Evolutionary conservation across 2,329 filamentous ascomycete species (phyloP).

Genomic region (Talaromyces sp.): DNA sequence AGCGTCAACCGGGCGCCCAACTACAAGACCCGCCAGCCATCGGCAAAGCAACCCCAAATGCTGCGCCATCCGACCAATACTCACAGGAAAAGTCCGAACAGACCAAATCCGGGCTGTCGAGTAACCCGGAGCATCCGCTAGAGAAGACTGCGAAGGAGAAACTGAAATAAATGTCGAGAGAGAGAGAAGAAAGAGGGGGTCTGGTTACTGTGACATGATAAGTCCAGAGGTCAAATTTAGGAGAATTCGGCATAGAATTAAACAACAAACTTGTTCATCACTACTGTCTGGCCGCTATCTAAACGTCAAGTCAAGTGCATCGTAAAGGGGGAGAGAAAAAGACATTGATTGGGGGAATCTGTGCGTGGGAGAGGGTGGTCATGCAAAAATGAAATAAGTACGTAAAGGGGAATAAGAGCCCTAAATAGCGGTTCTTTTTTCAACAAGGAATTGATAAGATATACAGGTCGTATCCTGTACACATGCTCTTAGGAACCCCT

Average conservation of each 20-base stretch:
- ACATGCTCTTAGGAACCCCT: not conserved
- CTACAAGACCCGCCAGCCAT: constrained; percentile 52
- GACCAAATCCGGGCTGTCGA: constrained; percentile 24
- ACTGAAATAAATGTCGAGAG: constrained; percentile 8
- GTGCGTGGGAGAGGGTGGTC: not conserved
- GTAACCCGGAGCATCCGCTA: constrained; percentile 38
- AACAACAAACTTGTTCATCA: not conserved
- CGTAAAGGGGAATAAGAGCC: not conserved
- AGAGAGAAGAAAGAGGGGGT: too few relatives aligned
- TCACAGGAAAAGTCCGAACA: constrained; percentile 22
- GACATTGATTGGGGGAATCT: not conserved
- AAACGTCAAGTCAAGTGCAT: not conserved
- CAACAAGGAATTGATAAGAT: not conserved
- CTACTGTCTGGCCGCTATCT: not conserved
- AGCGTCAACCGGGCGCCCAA: constrained; percentile 61
- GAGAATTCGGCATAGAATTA: not conserved
- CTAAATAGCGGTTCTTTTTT: not conserved
- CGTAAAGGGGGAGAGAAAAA: not conserved
- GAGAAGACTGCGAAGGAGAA: constrained; percentile 34
- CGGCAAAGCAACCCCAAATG: constrained; percentile 53
- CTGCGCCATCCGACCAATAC: constrained; percentile 26
- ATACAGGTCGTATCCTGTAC: not conserved
- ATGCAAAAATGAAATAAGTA: not conserved
- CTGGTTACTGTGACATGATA: too few relatives aligned
- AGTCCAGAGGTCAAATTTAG: too few relatives aligned